phyloP scores from a whole-genome alignment of 208 protist genomes.

The Endotrypanum monterogeii region DNA sequence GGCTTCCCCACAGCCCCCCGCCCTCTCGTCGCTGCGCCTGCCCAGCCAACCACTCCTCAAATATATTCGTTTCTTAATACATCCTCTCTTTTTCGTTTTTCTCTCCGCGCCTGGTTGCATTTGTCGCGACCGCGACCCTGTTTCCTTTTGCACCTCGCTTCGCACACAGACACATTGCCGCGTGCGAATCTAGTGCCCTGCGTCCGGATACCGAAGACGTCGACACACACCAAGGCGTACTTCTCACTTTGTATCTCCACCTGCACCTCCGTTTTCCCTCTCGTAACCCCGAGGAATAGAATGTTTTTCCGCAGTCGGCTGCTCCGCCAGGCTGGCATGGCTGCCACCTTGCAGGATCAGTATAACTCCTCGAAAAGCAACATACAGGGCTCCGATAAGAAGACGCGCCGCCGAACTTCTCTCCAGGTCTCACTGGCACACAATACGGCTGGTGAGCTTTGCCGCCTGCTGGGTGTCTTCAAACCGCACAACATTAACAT shows the following conservation, averaged over 20 bases:
- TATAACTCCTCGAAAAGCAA: conserved; percentile 54
- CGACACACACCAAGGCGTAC: not conserved
- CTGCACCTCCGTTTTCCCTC: not conserved
- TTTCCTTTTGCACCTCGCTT: not conserved
- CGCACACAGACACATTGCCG: not conserved
- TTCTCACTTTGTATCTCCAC: not conserved
- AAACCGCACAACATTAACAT: conserved; percentile 52
- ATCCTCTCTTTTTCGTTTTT: conserved; percentile 2
- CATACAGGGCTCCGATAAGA: conserved; percentile 38
- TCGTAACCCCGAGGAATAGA: not conserved
- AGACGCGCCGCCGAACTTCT: conserved; percentile 43
- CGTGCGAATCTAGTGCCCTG: not conserved
- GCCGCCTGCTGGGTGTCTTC: conserved; percentile 50
- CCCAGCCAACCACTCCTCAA: conserved; percentile 1
- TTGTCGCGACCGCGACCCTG: not conserved
- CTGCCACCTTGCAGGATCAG: conserved; percentile 40
- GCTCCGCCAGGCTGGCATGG: conserved; percentile 1
- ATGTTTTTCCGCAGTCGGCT: conserved; percentile 19
- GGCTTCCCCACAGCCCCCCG: not conserved
- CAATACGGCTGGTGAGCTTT: conserved; percentile 47
- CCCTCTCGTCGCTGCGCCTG: not conserved
- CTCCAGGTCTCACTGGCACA: conserved; percentile 58
- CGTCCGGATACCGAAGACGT: not conserved
- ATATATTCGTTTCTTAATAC: conserved; percentile 1
- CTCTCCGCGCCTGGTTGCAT: not conserved